Evolutionary conservation across 1,284 basidiomycete species (phyloP), one percentile per base, ranked within the genome.

Genomic region (Cryptococcus depauperatus): DNA sequence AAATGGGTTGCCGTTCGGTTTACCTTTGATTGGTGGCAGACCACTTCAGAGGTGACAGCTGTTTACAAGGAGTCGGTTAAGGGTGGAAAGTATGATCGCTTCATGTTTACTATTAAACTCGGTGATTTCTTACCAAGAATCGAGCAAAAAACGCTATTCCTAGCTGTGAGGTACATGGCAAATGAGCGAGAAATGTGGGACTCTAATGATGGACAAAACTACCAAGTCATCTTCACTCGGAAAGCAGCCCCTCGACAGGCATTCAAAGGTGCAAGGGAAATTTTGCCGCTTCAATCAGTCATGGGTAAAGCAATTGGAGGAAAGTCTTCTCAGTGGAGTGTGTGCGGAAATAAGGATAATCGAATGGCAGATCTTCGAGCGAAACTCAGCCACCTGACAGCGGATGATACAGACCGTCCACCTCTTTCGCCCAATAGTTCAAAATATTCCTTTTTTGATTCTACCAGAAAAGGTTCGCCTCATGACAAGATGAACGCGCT

Each of bases 21-120:
- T 71, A 96, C 92, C 2, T 79, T 92, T 56, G 92, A 97, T 67
- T 78, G 77, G 60, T 97, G 93, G 92, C 86, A 90, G 69, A 97
- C 92, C 29, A 92, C 87, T 47, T 89, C 84, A 65, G 92, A 97
- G 71, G 86, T 96, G 37, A 80, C 83, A 1, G 91, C 82, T 21
- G 80, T 79, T 35, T 84, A 88, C 67, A 71, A 79, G 41, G 81
- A 84, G 55, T 81, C 83, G 21, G 66, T 83, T 16, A 74, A 75
- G 46, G 71, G 70, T n/a, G 76, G 75, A 41, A 71, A 62, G 28
- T 79, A 80, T 59, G 89, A 92, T 64, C 68, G 75, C 16, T 78
- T 77, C 64, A 57, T 63, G 18, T 78, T 78, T 55, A 60, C 61
- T 23, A 70, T 78, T 66, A 75, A 75, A 58, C 66, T 78, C 28